Conservation (phyloP, 2,329 filamentous ascomycete genomes). For the Talaromyces sp. region DNA sequence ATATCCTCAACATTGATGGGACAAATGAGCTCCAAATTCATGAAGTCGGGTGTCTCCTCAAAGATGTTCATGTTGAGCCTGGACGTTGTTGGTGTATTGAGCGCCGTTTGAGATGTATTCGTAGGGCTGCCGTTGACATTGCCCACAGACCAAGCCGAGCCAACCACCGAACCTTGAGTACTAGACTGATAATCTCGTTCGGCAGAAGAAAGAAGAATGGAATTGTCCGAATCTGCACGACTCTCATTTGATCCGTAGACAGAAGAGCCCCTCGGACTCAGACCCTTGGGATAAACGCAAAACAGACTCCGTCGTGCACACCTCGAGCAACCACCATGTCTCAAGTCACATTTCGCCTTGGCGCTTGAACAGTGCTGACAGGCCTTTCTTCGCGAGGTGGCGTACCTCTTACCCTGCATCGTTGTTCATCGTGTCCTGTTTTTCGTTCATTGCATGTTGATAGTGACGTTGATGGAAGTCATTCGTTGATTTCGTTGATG, state of each 20-base stretch:
- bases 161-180: neutral
- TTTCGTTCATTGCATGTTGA: neutral
- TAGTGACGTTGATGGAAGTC: neutral
- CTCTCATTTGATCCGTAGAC: neutral
- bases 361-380: slow-evolving; percentile 17
- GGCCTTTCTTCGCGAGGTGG: slow-evolving; percentile 17
- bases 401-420: slow-evolving; percentile 12
- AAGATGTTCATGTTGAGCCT: neutral
- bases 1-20: slow-evolving; percentile 25
- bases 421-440: neutral
- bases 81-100: neutral
- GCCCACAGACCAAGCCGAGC: neutral
- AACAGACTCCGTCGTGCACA: slow-evolving; percentile 13
- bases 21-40: slow-evolving; percentile 20
- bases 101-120: neutral
- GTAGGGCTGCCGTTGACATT: neutral
- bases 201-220: neutral
- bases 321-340: slow-evolving; percentile 15
- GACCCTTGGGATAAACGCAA: slow-evolving; percentile 15
- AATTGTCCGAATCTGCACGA: neutral
- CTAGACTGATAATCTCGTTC: neutral
- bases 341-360: slow-evolving; percentile 17
- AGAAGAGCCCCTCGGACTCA: neutral
- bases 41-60: slow-evolving; percentile 18
- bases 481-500: neutral